phyloP scores from a whole-genome alignment of 331 rosid species.

The Acacia pycnantha region DNA sequence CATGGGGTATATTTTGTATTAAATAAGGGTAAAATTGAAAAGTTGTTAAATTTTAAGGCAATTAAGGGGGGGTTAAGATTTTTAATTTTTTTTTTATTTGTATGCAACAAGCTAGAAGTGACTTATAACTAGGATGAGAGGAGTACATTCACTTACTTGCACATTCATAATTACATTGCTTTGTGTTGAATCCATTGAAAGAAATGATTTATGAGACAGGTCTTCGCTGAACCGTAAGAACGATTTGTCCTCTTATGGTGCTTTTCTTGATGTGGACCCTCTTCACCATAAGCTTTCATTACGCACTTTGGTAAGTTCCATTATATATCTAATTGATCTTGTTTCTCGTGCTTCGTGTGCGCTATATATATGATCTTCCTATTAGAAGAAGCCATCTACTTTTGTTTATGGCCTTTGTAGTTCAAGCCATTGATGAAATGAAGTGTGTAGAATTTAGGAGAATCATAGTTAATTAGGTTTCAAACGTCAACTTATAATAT shows the following conservation, averaged over 20 bases:
- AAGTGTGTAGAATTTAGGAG: background rate
- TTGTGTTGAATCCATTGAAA: background rate
- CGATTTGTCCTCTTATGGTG: slow-evolving; percentile 45
- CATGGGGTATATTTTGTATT: too few relatives aligned
- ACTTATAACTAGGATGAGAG: too few relatives aligned
- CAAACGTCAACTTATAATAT: background rate
- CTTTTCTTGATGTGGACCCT: slow-evolving; percentile 39
- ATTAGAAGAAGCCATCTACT: background rate
- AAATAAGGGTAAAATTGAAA: too few relatives aligned
- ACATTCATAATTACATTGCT: background rate
- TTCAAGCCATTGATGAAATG: background rate
- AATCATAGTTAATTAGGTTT: background rate
- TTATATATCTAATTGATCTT: background rate
- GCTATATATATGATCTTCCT: background rate
- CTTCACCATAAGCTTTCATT: background rate
- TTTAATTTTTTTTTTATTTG: too few relatives aligned
- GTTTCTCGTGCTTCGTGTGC: background rate
- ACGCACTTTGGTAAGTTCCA: slow-evolving; percentile 4
- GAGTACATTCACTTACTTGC: background rate
- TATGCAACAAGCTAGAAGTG: too few relatives aligned
- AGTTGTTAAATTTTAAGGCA: too few relatives aligned
- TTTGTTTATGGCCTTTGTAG: too few relatives aligned
- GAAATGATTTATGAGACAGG: slow-evolving; percentile 12
- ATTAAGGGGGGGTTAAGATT: too few relatives aligned
- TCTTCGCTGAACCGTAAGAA: slow-evolving; percentile 42